Evolutionary conservation across 1,284 basidiomycete species (phyloP).

Genomic region (Stereum hirsutum): DNA sequence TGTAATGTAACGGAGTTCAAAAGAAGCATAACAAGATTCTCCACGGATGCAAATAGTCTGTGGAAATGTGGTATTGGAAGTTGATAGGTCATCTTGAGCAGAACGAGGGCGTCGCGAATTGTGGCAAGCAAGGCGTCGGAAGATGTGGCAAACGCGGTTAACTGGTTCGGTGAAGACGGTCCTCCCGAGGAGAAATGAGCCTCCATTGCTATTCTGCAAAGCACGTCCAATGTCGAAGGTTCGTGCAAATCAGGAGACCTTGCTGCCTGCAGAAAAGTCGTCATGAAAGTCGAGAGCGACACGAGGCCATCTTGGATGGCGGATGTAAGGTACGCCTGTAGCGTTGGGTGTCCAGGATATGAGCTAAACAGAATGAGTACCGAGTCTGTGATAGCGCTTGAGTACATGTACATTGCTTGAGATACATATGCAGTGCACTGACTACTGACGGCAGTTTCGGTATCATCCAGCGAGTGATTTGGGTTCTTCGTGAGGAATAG

Average conservation of each 20-base stretch:
- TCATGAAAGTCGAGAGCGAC: conserved; percentile 47
- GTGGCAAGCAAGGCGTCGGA: conserved; percentile 38
- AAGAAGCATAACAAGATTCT: conserved; percentile 51
- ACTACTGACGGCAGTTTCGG: conserved; percentile 27
- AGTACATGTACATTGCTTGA: background rate
- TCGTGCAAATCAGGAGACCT: conserved; percentile 43
- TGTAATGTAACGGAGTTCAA: conserved; percentile 45
- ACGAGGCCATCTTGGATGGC: conserved; percentile 49
- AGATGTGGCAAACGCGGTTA: conserved; percentile 39
- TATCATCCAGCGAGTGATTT: conserved; percentile 14
- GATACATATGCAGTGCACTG: conserved; percentile 19
- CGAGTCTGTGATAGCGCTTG: conserved; percentile 46
- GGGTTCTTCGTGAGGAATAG: conserved; percentile 43
- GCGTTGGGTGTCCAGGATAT: conserved; percentile 53
- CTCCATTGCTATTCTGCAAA: conserved; percentile 56
- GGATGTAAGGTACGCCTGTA: conserved; percentile 51
- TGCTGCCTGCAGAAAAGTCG: conserved; percentile 38
- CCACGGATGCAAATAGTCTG: conserved; percentile 46
- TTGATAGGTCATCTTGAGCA: conserved; percentile 47
- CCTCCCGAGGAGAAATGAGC: conserved; percentile 47
- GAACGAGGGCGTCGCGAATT: conserved; percentile 48
- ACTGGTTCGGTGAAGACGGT: conserved; percentile 38
- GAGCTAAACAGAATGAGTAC: conserved; percentile 54
- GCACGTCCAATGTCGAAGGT: conserved; percentile 53
- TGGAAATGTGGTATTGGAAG: conserved; percentile 55